Base-by-base conservation (phyloP, 176 grass and related monocot species). In the Poa annua region DNA sequence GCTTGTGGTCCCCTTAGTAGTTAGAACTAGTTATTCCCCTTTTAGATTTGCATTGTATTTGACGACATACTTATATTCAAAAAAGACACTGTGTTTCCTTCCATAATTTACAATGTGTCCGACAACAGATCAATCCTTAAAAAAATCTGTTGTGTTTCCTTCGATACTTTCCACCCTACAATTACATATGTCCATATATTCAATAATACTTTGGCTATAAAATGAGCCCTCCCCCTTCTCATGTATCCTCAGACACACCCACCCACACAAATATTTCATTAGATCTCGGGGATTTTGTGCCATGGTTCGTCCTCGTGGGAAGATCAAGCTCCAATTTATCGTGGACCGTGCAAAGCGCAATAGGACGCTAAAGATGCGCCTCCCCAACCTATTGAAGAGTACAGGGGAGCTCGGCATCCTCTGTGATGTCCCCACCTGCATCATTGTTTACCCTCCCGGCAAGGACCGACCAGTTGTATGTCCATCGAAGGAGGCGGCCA, bases 401-500 rank as follows among this genome's bases (percentile, higher is more conserved):
- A 12, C 61, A 0, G 2, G 1, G 61, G 29, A 64, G 13, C 29
- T 64, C 4, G 20, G 74, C 12, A 42, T 22, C 4, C 35, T 88
- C 0, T 92, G 86, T 45, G n/a, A 39, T 8, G 16, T 86, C 39
- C 8, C 39, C 0, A 48, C 21, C 3, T 74, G 73, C 38, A 29
- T 82, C 8, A 3, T 88, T 3, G 74, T 88, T 71, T 89, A 86
- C n/a, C 47, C 33, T 24, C 44, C 22, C 2, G 22, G 16, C 8
- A 19, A 84, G 39, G 7, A 38, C 0, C 17, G 75, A 15, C 82
- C 85, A 11, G n/a, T 24, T 20, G 80, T 66, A 10, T 85, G 66
- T 67, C 81, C 88, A 3, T 51, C 55, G 8, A 1, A 26, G 0
- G 42, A 16, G 2, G 85, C 64, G 33, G 60, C 44, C 19, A 21